phyloP scores from a whole-genome alignment of 129 eudicot species.

The Helianthus tuberosus region DNA sequence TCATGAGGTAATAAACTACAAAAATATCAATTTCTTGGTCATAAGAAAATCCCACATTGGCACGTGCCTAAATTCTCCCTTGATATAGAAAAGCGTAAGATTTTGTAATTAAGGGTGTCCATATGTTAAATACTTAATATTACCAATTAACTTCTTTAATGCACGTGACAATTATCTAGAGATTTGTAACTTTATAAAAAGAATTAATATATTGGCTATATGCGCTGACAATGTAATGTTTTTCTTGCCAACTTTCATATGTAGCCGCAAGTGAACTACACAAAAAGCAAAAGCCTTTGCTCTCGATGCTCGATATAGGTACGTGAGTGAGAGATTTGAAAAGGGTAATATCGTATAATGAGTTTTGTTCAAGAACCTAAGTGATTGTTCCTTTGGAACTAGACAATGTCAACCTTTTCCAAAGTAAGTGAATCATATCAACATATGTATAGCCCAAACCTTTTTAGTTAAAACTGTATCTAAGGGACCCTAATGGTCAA shows the following conservation, averaged over 20 bases:
- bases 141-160: background rate
- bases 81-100: background rate
- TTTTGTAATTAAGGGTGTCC: background rate
- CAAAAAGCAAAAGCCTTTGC: conserved; percentile 33
- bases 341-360: background rate
- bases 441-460: conserved; percentile 18
- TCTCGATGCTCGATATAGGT: conserved; percentile 7
- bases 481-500: background rate
- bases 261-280: conserved; percentile 40
- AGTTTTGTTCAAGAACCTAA: conserved; percentile 28
- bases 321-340: conserved; percentile 10
- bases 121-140: background rate
- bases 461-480: background rate
- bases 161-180: conserved; percentile 3
- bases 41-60: too few species aligned
- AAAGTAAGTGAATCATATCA: conserved; percentile 24
- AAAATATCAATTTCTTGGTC: too few species aligned
- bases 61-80: background rate
- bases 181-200: conserved; percentile 25
- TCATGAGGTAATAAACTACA: too few species aligned
- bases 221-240: conserved; percentile 19
- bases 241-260: conserved; percentile 38
- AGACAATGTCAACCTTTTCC: conserved; percentile 25
- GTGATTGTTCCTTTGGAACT: conserved; percentile 39
- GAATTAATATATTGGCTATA: conserved; percentile 15